A percentile compares a stretch with the other conserved stretches of the same genome.
Evolutionary conservation across 805 yeast species (phyloP).

Genomic region (Ogataea ramenticola): DNA sequence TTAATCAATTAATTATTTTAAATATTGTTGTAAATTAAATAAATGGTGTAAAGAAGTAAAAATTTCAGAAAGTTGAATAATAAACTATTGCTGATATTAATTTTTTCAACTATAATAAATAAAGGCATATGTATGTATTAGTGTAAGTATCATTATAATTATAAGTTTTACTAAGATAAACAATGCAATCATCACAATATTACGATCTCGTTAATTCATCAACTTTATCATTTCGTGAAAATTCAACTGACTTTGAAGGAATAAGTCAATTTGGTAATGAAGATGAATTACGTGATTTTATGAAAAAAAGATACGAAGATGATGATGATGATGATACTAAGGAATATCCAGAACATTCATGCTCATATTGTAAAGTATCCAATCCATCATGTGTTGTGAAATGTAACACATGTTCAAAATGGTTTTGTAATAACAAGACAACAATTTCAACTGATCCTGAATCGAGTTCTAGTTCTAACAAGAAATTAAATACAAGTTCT

Average conservation of each 20-base stretch:
- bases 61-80: no score
- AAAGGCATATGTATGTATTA: no score
- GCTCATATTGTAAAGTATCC: constrained; percentile 71
- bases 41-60: no score
- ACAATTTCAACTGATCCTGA: constrained; percentile 14
- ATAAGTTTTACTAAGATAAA: no score
- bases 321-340: not conserved
- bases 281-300: not conserved
- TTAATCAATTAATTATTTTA: no score
- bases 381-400: constrained; percentile 59
- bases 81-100: no score
- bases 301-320: not conserved
- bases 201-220: no score
- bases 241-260: not conserved
- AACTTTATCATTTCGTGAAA: not conserved
- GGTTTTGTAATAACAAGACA: constrained; percentile 79
- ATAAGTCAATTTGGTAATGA: not conserved
- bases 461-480: constrained; percentile 8
- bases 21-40: no score
- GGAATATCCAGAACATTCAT: constrained; percentile 27
- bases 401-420: constrained; percentile 69
- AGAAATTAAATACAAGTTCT: constrained; percentile 44
- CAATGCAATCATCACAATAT: no score
- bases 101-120: no score
- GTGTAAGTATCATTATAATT: no score